Base-by-base conservation (phyloP, 2,329 filamentous ascomycete species). In the Alternaria tenuissima region DNA sequence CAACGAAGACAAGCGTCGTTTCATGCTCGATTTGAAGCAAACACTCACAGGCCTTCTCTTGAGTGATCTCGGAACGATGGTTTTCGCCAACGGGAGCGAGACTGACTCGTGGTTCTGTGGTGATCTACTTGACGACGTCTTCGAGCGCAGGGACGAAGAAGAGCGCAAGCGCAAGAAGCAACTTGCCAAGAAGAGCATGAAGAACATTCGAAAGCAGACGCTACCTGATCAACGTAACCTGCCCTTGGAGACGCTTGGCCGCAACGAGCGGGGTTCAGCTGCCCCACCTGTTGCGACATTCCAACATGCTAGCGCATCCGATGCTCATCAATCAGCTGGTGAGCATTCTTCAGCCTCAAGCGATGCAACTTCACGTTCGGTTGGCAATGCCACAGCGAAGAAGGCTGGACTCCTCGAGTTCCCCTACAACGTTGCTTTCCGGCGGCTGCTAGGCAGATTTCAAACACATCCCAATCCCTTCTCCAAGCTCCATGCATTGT, bases 71-170 rank as follows among this genome's bases (percentile, higher is more conserved):
- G 93, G 94, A 6, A 93, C 90, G 41, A 87, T 92, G 30, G 90
- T 97, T 1, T 95, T 96, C 77, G 88, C 89, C n/a, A 87, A 87
- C 52, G 95, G 95, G 3, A 96, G 93, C 42, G 95, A 99, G 80
- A 98, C 94, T 0, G 95, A 98, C 76, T 84, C 84, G 3, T 97
- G 94, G 91, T 95, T 97, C 67, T 80, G 81, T 48, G 84, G 87
- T 53, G 86, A 87, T 14, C 77, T 93, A 12, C 79, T 81, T 3
- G 78, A 81, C 48, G 80, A 81, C 53, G 80, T 78, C 62, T 74
- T 81, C 24, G 72, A 78, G 57, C 76, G 77, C 51, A 74, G 74
- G 54, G 79, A 81, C 49, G 78, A 79, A 43, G 78, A 80, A 59
- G 78, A 80, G 41, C 75, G 78, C 18, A 70, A 68, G 42, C 77